phyloP scores from a whole-genome alignment of 2,329 filamentous ascomycete species.

The Arachnomyces sp. region DNA sequence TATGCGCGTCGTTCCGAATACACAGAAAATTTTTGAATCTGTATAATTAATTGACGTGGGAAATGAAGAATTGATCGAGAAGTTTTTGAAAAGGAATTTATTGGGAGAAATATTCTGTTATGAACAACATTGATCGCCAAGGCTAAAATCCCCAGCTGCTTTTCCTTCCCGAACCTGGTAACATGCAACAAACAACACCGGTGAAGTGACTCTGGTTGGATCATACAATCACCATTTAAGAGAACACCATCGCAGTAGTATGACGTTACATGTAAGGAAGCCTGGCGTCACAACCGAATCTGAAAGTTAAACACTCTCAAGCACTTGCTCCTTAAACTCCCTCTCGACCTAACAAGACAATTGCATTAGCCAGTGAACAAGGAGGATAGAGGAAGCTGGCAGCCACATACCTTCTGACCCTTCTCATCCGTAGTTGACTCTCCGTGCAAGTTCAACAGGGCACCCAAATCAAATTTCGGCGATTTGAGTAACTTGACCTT shows the following conservation, averaged over 20 bases:
- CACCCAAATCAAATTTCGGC: conserved; percentile 98
- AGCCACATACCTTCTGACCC: conserved; percentile 71
- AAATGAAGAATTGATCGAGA: conserved; percentile 6
- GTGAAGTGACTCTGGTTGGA: neutral
- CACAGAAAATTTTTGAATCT: no score
- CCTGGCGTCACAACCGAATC: neutral
- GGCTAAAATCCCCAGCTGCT: no score
- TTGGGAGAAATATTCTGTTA: no score
- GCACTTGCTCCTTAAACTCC: conserved; percentile 97
- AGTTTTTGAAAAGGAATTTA: conserved; percentile 1
- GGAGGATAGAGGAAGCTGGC: neutral
- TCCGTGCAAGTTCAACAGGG: conserved; percentile 91
- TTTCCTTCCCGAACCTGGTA: no score
- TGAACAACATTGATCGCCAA: no score
- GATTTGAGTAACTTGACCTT: conserved; percentile 99
- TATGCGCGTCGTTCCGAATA: no score
- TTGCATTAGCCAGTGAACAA: conserved; percentile 4
- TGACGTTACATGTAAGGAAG: neutral
- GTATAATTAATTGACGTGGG: no score
- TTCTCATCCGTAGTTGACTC: conserved; percentile 93
- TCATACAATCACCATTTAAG: conserved; percentile 3
- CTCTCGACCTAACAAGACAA: conserved; percentile 49
- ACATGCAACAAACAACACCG: no score
- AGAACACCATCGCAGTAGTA: neutral
- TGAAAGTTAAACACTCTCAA: conserved; percentile 76